Evolutionary conservation across 345 rosid species (phyloP).

Genomic region (Erysimum cheiranthoides): DNA sequence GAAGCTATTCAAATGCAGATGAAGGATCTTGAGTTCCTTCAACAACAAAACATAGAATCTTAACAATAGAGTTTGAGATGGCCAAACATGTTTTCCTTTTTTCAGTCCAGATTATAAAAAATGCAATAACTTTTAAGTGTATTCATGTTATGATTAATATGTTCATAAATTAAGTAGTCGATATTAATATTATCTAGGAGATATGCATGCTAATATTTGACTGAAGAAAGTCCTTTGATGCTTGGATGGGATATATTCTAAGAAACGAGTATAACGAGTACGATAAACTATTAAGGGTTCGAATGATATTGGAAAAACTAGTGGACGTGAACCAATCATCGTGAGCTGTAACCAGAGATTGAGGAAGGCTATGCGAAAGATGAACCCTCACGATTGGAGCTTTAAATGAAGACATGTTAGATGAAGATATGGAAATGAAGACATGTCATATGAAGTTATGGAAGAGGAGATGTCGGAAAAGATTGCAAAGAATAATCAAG

Average conservation of each 20-base stretch:
- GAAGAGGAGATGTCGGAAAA: too few relatives aligned
- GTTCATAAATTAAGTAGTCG: not conserved
- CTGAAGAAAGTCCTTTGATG: conserved; percentile 2
- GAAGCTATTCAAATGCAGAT: conserved; percentile 84
- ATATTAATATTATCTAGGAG: not conserved
- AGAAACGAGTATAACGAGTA: not conserved
- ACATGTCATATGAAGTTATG: too few relatives aligned
- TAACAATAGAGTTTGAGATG: conserved; percentile 34
- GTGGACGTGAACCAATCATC: not conserved
- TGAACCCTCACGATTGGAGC: too few relatives aligned
- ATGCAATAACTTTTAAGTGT: not conserved
- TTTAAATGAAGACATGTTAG: too few relatives aligned
- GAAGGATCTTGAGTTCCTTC: conserved; percentile 93
- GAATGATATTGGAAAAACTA: not conserved
- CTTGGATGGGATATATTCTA: not conserved
- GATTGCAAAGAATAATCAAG: too few relatives aligned
- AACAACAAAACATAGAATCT: conserved; percentile 65
- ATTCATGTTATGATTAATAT: conserved; percentile 2
- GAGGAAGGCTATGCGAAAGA: not conserved
- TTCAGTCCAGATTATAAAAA: not conserved
- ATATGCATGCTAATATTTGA: conserved; percentile 1
- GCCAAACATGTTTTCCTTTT: conserved; percentile 2
- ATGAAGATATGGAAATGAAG: too few relatives aligned
- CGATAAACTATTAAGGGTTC: not conserved
- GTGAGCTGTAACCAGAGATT: not conserved